Percentiles rank a stretch among this genome's conserved stretches.
Evolutionary conservation across 257 asterid species (phyloP).

Genomic region (Nicotiana noctiflora): DNA sequence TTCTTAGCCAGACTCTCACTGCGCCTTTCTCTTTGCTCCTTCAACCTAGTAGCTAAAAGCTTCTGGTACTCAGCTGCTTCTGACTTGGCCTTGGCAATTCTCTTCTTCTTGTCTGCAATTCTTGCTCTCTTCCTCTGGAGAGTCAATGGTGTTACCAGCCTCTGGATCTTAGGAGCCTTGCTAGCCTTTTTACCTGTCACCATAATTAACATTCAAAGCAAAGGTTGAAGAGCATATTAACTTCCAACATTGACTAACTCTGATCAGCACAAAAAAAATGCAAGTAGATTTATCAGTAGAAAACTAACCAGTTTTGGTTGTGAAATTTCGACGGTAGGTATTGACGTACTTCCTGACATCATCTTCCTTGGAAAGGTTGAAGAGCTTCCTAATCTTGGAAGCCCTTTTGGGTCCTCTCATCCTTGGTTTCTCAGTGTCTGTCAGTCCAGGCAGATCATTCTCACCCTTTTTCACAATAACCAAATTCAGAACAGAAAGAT

Average conservation of each 20-base stretch:
- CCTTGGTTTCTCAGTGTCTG: conserved; percentile 10
- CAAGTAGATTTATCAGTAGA: neutral
- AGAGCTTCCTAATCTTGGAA: conserved; percentile 11
- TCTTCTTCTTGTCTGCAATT: conserved; percentile 8
- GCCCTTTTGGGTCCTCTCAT: conserved; percentile 12
- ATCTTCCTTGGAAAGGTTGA: conserved; percentile 3
- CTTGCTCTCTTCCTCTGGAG: conserved; percentile 13
- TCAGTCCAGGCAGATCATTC: conserved; percentile 6
- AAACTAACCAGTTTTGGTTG: neutral
- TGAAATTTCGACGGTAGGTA: conserved; percentile 8
- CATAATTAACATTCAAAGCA: neutral
- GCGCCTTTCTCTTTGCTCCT: conserved; percentile 10
- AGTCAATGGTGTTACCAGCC: conserved; percentile 9
- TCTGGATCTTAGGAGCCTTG: conserved; percentile 12
- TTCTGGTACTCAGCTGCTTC: conserved; percentile 5
- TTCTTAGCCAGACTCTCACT: conserved; percentile 11
- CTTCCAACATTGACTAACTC: neutral
- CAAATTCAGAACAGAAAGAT: conserved; percentile 9
- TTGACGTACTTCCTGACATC: conserved; percentile 10
- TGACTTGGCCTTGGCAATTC: conserved; percentile 6
- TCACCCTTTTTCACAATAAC: conserved; percentile 12
- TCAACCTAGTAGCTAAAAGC: conserved; percentile 7
- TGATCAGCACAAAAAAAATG: neutral
- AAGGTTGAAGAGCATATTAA: too few relatives aligned
- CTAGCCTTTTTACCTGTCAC: neutral